Evolutionary conservation across 2,329 filamentous ascomycete species (phyloP).

Genomic region (Fusarium sp.): DNA sequence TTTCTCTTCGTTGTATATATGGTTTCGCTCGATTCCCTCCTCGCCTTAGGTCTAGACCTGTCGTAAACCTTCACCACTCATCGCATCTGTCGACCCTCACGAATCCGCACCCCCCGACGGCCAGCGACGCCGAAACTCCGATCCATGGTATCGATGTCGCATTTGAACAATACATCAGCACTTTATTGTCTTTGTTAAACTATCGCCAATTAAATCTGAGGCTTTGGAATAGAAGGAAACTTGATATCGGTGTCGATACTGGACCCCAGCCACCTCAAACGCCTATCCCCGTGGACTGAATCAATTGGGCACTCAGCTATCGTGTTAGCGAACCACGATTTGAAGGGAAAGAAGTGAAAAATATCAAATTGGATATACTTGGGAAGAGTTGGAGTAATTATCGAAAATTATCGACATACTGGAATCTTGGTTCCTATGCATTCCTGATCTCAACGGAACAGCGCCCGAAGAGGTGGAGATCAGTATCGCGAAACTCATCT

Average conservation of each 20-base stretch:
- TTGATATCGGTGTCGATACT: not conserved
- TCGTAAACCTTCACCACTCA: conserved; percentile 3
- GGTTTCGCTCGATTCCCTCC: not conserved
- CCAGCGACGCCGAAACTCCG: conserved; percentile 27
- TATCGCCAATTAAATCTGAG: conserved; percentile 8
- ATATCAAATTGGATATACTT: not conserved
- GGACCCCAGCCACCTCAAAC: not conserved
- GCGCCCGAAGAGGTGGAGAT: conserved; percentile 35
- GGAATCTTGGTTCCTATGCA: conserved; percentile 22
- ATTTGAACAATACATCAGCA: conserved; percentile 18
- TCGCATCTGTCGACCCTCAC: conserved; percentile 17
- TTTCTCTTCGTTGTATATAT: conserved; percentile 15
- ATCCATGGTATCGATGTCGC: conserved; percentile 27
- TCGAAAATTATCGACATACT: not conserved
- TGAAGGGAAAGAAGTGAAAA: conserved; percentile 9
- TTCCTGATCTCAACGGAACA: conserved; percentile 16
- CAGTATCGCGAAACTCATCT: conserved; percentile 32
- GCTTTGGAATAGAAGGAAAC: conserved; percentile 4
- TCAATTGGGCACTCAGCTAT: not conserved
- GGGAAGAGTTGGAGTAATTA: conserved; percentile 4
- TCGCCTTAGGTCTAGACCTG: conserved; percentile 4
- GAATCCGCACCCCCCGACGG: conserved; percentile 29
- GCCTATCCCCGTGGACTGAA: not conserved
- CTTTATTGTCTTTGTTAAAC: conserved; percentile 16
- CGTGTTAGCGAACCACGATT: not conserved